Evolutionary conservation across 2,329 filamentous ascomycete species (phyloP).

Genomic region (Aspergillus brunneoviolaceus): DNA sequence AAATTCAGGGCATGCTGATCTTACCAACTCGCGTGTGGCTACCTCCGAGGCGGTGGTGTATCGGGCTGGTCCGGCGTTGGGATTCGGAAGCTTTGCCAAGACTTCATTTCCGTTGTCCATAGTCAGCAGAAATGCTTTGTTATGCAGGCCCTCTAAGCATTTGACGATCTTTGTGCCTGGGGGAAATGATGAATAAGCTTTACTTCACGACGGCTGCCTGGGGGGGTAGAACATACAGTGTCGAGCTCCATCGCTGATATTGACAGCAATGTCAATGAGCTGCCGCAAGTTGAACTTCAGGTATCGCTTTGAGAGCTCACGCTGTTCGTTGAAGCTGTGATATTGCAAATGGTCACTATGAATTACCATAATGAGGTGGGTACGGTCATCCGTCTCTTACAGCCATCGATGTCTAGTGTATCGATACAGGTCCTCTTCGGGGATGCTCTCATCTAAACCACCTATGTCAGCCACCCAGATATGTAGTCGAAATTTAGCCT

Average conservation of each 20-base stretch:
- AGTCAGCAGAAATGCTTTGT: slow-evolving; percentile 38
- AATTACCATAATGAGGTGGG: too few relatives aligned
- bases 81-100: slow-evolving; percentile 31
- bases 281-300: slow-evolving; percentile 29
- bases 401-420: slow-evolving; percentile 22
- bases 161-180: slow-evolving; percentile 30
- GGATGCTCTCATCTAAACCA: slow-evolving; percentile 10
- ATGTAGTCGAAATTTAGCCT: too few relatives aligned
- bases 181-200: background rate
- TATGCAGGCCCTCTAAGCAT: slow-evolving; percentile 34
- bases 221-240: slow-evolving; percentile 21
- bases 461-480: too few relatives aligned
- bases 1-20: too few relatives aligned
- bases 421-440: slow-evolving; percentile 18
- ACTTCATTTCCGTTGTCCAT: slow-evolving; percentile 32
- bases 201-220: background rate
- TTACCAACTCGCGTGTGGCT: slow-evolving; percentile 27
- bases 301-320: slow-evolving; percentile 29
- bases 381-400: too few relatives aligned
- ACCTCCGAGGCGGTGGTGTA: slow-evolving; percentile 26
- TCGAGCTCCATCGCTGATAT: slow-evolving; percentile 25
- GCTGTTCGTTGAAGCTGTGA: slow-evolving; percentile 31
- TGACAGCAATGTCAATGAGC: slow-evolving; percentile 27
- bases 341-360: too few relatives aligned
- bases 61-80: slow-evolving; percentile 26